Percentiles rank a stretch among this genome's conserved stretches.
phyloP scores from a whole-genome alignment of 2,329 filamentous ascomycete genomes.

The Sporothrix pseudoabietina region DNA sequence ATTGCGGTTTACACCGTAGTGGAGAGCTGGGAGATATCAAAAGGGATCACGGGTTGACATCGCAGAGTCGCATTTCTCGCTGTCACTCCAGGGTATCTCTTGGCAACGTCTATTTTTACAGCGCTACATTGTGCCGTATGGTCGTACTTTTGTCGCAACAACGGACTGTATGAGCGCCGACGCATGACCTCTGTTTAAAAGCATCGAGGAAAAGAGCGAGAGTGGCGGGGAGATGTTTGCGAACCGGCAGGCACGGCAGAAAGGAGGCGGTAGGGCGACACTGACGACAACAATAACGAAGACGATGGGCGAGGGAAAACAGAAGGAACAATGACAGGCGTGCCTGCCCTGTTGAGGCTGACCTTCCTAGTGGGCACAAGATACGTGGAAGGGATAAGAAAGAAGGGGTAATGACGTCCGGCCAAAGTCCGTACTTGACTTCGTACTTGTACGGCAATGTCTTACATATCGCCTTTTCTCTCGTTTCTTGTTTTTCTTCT shows the following conservation, averaged over 20 bases:
- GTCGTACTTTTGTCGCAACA: slow-evolving; percentile 1
- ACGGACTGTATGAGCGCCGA: background rate
- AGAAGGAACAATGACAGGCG: background rate
- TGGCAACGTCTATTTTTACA: background rate
- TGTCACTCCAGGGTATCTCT: background rate
- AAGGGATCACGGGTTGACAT: background rate
- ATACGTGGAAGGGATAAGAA: background rate
- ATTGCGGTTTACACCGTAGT: background rate
- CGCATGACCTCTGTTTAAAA: background rate
- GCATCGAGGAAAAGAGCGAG: background rate
- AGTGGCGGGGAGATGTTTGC: background rate
- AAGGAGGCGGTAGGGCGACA: background rate
- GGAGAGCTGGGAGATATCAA: background rate
- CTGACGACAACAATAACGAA: background rate
- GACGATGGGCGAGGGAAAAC: background rate
- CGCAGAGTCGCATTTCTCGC: background rate
- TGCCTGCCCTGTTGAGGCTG: background rate
- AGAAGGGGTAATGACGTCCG: background rate
- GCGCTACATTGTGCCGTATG: slow-evolving; percentile 12
- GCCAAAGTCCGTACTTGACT: background rate
- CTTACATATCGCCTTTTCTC: background rate
- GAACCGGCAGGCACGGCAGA: background rate
- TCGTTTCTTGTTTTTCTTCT: background rate
- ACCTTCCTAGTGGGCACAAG: background rate
- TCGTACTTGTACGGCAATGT: background rate